phyloP scores from a whole-genome alignment of 2,329 filamentous ascomycete species.

The Venturia pyrina region DNA sequence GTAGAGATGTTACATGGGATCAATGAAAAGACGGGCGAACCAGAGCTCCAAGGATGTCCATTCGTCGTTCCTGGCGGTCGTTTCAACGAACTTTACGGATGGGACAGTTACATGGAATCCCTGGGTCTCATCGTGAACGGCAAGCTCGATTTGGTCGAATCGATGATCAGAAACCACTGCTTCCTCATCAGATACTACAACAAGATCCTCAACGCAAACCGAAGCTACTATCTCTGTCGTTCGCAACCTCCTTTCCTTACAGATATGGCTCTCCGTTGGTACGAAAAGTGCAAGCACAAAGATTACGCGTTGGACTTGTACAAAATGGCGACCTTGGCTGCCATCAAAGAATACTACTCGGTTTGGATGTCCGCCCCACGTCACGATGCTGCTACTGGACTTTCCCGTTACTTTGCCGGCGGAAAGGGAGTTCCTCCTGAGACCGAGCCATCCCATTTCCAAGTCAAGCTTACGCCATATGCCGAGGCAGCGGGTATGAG shows the following conservation, averaged over 20 bases:
- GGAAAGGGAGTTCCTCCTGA: conserved; percentile 82
- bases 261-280: conserved; percentile 91
- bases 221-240: conserved; percentile 87
- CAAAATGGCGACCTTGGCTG: conserved; percentile 67
- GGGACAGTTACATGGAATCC: conserved; percentile 99
- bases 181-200: conserved; percentile 98
- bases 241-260: conserved; percentile 96
- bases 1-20: conserved; percentile 72
- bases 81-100: conserved; percentile 97
- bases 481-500: conserved; percentile 72
- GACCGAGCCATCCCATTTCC: conserved; percentile 80
- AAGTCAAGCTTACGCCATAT: conserved; percentile 72
- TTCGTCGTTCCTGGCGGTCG: conserved; percentile 96
- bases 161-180: conserved; percentile 93
- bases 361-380: conserved; percentile 71
- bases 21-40: conserved; percentile 57
- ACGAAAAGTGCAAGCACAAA: conserved; percentile 85
- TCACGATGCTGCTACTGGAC: conserved; percentile 63
- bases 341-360: conserved; percentile 92
- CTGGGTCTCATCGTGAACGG: conserved; percentile 80
- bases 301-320: conserved; percentile 73
- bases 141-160: conserved; percentile 76
- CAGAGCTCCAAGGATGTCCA: conserved; percentile 67
- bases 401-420: conserved; percentile 77
- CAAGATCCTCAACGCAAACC: conserved; percentile 94